phyloP scores from a whole-genome alignment of 345 rosid genomes.

The Eucalyptus erythrocorys region DNA sequence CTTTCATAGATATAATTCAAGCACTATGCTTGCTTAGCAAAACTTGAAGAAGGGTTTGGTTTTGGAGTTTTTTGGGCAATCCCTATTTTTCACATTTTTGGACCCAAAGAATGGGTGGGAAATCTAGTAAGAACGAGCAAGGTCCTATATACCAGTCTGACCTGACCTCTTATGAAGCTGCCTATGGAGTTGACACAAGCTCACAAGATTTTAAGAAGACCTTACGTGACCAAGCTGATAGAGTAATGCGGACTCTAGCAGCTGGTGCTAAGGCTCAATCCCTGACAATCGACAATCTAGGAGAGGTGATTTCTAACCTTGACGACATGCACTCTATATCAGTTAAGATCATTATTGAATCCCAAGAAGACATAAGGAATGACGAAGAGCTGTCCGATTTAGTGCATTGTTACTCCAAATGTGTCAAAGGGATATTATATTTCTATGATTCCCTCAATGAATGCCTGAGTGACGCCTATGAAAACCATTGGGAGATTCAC shows the following conservation, averaged over 20 bases:
- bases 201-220: conserved; percentile 43
- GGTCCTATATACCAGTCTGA: conserved; percentile 17
- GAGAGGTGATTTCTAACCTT: neutral
- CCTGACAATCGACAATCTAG: conserved; percentile 31
- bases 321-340: too few species aligned
- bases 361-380: conserved; percentile 29
- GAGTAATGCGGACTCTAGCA: conserved; percentile 40
- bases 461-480: conserved; percentile 52
- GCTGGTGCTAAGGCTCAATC: conserved; percentile 33
- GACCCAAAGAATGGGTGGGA: neutral
- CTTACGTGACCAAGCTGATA: conserved; percentile 56
- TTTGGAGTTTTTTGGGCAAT: neutral
- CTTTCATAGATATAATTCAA: neutral
- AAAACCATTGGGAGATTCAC: conserved; percentile 54
- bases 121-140: neutral
- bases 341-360: conserved; percentile 44
- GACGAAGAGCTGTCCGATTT: conserved; percentile 40
- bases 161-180: conserved; percentile 48
- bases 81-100: neutral
- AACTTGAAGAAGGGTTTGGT: neutral
- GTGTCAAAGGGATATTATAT: too few species aligned
- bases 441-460: conserved; percentile 49
- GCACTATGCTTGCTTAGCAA: neutral
- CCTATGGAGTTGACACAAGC: conserved; percentile 52
- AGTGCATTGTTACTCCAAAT: conserved; percentile 52